These are phyloP conservation scores for Anastatica hierochuntica DNA, from an alignment of 345 rosid species.

Conservation along the genomic window DNA sequence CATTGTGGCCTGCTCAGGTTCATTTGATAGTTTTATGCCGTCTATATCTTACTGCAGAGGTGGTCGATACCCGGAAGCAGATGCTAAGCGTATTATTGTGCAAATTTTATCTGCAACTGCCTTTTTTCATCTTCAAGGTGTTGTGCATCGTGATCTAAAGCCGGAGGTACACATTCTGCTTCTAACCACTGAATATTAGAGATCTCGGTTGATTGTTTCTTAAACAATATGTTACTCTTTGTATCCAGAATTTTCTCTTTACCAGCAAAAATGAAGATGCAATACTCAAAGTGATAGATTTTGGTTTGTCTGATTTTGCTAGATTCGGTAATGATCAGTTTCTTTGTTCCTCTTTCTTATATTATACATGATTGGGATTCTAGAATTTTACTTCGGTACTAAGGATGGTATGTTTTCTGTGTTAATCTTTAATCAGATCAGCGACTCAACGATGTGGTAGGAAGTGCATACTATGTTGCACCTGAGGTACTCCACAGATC, in stretches of 20 bases:
- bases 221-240: neutral
- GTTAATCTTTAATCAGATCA: conserved; percentile 46
- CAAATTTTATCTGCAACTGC: conserved; percentile 80
- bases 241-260: conserved; percentile 80
- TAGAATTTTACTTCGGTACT: neutral
- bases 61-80: conserved; percentile 84
- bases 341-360: neutral
- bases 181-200: neutral
- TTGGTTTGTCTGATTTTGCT: conserved; percentile 81
- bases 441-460: conserved; percentile 91
- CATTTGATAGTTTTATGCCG: neutral
- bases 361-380: neutral
- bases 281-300: conserved; percentile 82
- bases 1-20: neutral
- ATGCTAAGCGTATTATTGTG: conserved; percentile 64
- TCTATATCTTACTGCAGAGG: conserved; percentile 49
- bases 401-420: neutral
- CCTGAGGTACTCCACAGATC: conserved; percentile 99
- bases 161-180: conserved; percentile 59
- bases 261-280: conserved; percentile 69
- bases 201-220: neutral
- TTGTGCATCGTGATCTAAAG: conserved; percentile 91
- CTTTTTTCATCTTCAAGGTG: conserved; percentile 95
- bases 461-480: conserved; percentile 97
- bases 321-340: conserved; percentile 49